phyloP scores from a whole-genome alignment of 2,329 filamentous ascomycete species.

The Canariomyces notabilis region DNA sequence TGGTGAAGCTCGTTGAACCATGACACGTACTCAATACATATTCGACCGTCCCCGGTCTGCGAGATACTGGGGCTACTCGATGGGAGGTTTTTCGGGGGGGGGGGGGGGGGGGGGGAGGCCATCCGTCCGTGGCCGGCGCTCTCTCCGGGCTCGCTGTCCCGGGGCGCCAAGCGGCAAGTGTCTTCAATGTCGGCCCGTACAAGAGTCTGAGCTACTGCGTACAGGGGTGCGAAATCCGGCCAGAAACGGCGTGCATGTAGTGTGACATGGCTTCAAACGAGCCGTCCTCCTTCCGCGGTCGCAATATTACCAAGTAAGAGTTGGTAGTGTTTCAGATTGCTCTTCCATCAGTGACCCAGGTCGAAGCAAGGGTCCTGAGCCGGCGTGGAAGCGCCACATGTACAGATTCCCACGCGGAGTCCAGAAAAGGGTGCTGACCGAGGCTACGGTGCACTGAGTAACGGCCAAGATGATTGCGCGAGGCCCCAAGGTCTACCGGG shows the following conservation, averaged over 20 bases:
- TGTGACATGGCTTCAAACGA: conserved; percentile 18
- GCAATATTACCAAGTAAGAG: conserved; percentile 14
- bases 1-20: background rate
- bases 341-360: conserved; percentile 11
- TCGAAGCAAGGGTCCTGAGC: conserved; percentile 9
- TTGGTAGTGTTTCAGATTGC: conserved; percentile 21
- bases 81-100: background rate
- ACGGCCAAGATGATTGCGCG: background rate
- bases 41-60: too few species aligned
- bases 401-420: background rate
- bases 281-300: conserved; percentile 6
- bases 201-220: background rate
- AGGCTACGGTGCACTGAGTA: background rate
- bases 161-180: background rate
- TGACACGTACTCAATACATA: background rate
- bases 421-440: background rate
- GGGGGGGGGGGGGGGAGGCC: background rate
- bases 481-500: conserved; percentile 1
- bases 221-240: conserved; percentile 4
- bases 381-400: conserved; percentile 9
- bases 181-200: background rate
- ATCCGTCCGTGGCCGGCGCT: background rate
- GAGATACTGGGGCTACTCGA: background rate
- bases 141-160: conserved; percentile 1
- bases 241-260: conserved; percentile 3